Percentiles rank a stretch among this genome's conserved stretches.
These are phyloP conservation scores for Pichia deserticola DNA, from an alignment of 805 yeast genomes.

Conservation along the genomic window DNA sequence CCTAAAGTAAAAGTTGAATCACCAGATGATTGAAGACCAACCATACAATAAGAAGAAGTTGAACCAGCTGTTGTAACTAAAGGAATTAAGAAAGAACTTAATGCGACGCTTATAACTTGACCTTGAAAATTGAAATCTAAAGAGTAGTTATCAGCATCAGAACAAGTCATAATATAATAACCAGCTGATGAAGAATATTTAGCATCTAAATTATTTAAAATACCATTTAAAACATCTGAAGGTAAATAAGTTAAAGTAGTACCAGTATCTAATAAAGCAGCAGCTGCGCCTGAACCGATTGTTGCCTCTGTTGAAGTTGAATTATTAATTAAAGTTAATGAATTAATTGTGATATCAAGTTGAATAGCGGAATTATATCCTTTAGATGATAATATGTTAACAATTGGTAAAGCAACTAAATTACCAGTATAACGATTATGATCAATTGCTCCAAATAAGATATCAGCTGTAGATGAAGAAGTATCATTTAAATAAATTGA, in stretches of 20 bases:
- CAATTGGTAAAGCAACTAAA: conserved; percentile 41
- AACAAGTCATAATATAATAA: conserved; percentile 42
- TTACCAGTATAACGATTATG: conserved; percentile 52
- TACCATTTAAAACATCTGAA: conserved; percentile 15
- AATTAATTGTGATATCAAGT: conserved; percentile 41
- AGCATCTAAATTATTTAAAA: conserved; percentile 32
- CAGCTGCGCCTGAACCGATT: conserved; percentile 23
- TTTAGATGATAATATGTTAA: conserved; percentile 32
- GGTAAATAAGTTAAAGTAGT: conserved; percentile 47
- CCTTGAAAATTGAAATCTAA: conserved; percentile 54
- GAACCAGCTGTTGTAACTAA: conserved; percentile 17
- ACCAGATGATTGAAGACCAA: conserved; percentile 33
- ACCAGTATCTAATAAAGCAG: conserved; percentile 52
- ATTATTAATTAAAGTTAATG: conserved; percentile 22
- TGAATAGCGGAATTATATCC: conserved; percentile 23
- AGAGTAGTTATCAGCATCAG: conserved; percentile 15
- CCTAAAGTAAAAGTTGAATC: conserved; percentile 39
- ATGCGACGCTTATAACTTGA: conserved; percentile 40
- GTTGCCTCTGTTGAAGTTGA: conserved; percentile 12
- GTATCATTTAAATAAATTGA: conserved; percentile 50
- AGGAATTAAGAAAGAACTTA: conserved; percentile 22
- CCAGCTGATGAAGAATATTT: conserved; percentile 34
- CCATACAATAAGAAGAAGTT: conserved; percentile 32
- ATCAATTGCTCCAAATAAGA: conserved; percentile 70
- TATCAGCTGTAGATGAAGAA: conserved; percentile 37